Conservation (phyloP, 305 asterid species). For the Solanum chacoense region DNA sequence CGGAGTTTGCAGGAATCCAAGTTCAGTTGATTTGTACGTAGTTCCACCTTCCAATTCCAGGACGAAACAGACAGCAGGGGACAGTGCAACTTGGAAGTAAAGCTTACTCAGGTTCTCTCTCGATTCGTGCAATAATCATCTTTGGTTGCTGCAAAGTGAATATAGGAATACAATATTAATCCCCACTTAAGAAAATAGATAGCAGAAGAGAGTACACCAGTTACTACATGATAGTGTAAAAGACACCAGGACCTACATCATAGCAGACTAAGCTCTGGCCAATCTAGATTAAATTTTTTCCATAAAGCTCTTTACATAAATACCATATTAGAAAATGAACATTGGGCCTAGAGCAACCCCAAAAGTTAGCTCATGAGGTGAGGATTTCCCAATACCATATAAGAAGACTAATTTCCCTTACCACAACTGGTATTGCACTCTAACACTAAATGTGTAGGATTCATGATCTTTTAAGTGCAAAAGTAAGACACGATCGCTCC, state of each 20-base stretch:
- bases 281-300: background rate
- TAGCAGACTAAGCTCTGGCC: background rate
- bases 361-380: background rate
- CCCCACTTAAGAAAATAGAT: background rate
- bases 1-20: constrained; percentile 5
- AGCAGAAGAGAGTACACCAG: background rate
- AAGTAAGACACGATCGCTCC: background rate
- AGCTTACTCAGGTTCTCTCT: constrained; percentile 24
- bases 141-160: background rate
- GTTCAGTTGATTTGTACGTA: background rate
- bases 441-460: background rate
- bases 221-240: background rate
- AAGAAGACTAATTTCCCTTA: background rate
- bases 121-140: background rate
- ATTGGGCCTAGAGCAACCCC: background rate
- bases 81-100: constrained; percentile 4
- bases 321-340: background rate
- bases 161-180: background rate
- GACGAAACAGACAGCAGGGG: background rate
- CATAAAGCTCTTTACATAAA: background rate
- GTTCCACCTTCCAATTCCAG: background rate
- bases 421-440: background rate
- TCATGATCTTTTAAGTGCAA: background rate
- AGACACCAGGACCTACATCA: background rate
- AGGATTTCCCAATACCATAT: background rate